Evolutionary conservation across 2,329 filamentous ascomycete genomes (phyloP), one percentile per base, ranked within the genome.

Genomic region (Curvularia sp.): DNA sequence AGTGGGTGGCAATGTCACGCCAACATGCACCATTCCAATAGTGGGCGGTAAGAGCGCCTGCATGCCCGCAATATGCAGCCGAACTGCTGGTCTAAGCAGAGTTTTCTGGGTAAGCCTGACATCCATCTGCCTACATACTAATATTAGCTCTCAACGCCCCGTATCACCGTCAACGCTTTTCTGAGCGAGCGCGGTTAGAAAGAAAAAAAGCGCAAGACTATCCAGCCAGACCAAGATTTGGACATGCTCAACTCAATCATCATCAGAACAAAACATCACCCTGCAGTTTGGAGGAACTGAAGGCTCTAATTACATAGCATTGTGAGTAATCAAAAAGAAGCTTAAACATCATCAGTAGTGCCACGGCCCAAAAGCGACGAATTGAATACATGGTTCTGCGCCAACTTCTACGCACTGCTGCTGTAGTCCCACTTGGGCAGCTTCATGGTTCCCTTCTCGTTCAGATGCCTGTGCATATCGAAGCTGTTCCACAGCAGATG

Each of bases 381-480:
- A 36, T 18, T 18, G 34, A 36, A 36, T 3, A 36, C 13, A 19
- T 12, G 7, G 13, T 5, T 32, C 15, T 38, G 9, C 19, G 9
- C n/a, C 8, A 19, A 3, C 55, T 63, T 49, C 21, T 54, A 49
- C 47, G 34, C 25, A 15, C 47, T 52, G 42, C 55, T 58, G n/a
- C 53, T 56, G 49, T 73, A 77, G 53, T 76, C 74, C 88, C 89
- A 92, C 63, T 81, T 85, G 70, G 85, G 83, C 65, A 93, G 84
- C 87, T 93, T 93, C 92, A 96, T 96, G 68, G 91, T 95, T 23
- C 92, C 92, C 76, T 94, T 86, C 81, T 93, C 89, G 57, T 87
- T 80, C 59, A 96, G 78, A 63, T 92, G 90, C 83, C 89, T 89
- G 80, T 96, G 93, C 88, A 96, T 91, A 78, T 96, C 91, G 76